Evolutionary conservation across 805 yeast species (phyloP).

Genomic region (Saturnispora quitensis): DNA sequence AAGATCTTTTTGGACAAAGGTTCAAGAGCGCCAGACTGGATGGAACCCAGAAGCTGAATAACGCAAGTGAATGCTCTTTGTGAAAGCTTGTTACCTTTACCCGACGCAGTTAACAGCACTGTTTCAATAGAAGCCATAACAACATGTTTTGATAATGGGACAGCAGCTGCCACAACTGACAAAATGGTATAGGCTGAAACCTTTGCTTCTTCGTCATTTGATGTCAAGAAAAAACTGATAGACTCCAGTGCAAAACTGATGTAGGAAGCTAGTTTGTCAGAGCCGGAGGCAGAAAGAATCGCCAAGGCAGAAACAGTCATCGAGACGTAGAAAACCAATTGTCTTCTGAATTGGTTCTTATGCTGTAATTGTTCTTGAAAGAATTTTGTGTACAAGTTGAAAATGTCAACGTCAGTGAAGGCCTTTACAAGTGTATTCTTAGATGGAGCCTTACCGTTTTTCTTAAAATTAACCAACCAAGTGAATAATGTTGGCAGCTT

Average conservation of each 20-base stretch:
- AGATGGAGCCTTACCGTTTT: conserved; percentile 49
- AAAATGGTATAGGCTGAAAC: conserved; percentile 77
- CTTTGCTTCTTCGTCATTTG: conserved; percentile 51
- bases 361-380: conserved; percentile 40
- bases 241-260: conserved; percentile 52
- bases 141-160: conserved; percentile 51
- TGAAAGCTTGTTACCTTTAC: conserved; percentile 15
- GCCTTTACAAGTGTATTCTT: conserved; percentile 61
- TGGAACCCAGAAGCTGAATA: conserved; percentile 40
- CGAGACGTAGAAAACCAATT: conserved; percentile 73
- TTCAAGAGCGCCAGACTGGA: conserved; percentile 26
- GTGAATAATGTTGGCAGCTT: conserved; percentile 70
- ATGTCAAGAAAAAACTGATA: conserved; percentile 44
- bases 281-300: conserved; percentile 39
- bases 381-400: conserved; percentile 55
- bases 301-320: conserved; percentile 60
- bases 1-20: conserved; percentile 20
- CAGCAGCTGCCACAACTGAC: conserved; percentile 67
- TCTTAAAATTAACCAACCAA: conserved; percentile 63
- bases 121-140: conserved; percentile 54
- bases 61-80: conserved; percentile 38
- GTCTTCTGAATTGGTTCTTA: conserved; percentile 53
- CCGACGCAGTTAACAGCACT: conserved; percentile 28
- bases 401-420: conserved; percentile 60
- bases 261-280: conserved; percentile 36